Evolutionary conservation across 1,139 yeast genomes (phyloP), one percentile per base, ranked within the genome.

Genomic region (Waltiozyma sp.): DNA sequence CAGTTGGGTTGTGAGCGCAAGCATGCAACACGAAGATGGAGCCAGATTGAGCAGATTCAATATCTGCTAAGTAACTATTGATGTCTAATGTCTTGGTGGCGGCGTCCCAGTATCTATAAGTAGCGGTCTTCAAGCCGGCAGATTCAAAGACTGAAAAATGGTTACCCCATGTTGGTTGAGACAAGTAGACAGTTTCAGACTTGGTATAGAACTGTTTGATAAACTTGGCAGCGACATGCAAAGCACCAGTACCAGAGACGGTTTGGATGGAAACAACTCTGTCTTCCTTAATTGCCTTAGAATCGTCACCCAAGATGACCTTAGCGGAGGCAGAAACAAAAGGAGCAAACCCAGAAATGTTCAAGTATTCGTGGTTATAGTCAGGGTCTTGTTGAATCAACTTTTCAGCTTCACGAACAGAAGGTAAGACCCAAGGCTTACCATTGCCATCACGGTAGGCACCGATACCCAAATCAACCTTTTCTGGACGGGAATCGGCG

Each of bases 1-100:
- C 98, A 31, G 98, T 91, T 49, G 98, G 98, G 67, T 91, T 91
- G 68, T 91, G 98, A 48, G 97, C 96, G 63, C 97, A 88, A 19
- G 96, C 91, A 62, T 91, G 98, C 49, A 91, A 70, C 48, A 89
- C 72, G 55, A 91, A 83, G 39, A 86, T 75, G 10, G 95, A 81
- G 35, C 93, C 93, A 18, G 64, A 60, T 42, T 91, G 89, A 24
- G 96, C 96, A 26, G 63, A 47, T 45, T 74, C 69, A 52, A 91
- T 80, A 48, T 91, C 73, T 28, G 60, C 61, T 34, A 89, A 59
- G 56, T 80, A 80, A 1, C 95, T 96, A 13, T 71, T 66, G 50
- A 83, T 62, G 59, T 82, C 80, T 54, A 86, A 70, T 5, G 77
- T 68, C 58, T 80, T 80, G 45, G 77, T 73, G 35, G 68, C 70